Conservation (phyloP, 108 stramenopile genomes). For the Parietichytrium sp. region DNA sequence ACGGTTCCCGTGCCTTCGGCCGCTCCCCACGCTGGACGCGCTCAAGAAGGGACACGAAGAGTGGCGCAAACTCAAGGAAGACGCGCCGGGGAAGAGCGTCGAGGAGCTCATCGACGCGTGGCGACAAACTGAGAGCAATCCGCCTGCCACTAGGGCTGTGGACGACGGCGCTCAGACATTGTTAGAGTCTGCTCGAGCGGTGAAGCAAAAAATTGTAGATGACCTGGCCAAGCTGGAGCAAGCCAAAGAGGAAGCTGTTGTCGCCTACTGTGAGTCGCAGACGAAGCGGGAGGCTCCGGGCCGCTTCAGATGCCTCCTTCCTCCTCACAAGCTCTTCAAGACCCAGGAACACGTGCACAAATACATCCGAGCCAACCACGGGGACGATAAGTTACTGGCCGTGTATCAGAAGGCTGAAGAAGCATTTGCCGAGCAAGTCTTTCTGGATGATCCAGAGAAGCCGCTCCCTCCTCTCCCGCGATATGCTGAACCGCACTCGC, state of each 20-base stretch:
- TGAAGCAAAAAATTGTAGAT: neutral
- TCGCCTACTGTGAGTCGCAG: neutral
- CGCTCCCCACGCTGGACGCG: neutral
- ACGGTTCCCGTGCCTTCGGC: constrained; percentile 11
- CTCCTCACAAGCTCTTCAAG: neutral
- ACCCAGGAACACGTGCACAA: constrained; percentile 17
- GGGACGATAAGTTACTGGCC: neutral
- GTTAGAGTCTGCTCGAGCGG: neutral
- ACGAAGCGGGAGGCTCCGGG: neutral
- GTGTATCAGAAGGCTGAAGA: neutral
- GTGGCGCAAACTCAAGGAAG: neutral
- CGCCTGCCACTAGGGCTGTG: too few species aligned
- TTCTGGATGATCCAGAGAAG: constrained; percentile 17
- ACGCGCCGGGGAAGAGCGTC: neutral
- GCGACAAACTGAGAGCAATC: too few species aligned
- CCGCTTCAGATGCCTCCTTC: neutral
- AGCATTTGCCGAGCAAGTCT: neutral
- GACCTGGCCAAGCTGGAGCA: neutral
- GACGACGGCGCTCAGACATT: neutral
- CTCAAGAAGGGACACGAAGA: neutral
- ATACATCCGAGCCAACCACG: constrained; percentile 20
- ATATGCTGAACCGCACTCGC: neutral
- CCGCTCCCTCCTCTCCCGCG: neutral
- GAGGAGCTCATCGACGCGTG: neutral
- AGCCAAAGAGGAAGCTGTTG: neutral